phyloP scores from a whole-genome alignment of 2,329 filamentous ascomycete species.

The Ascochyta viciae-villosae region DNA sequence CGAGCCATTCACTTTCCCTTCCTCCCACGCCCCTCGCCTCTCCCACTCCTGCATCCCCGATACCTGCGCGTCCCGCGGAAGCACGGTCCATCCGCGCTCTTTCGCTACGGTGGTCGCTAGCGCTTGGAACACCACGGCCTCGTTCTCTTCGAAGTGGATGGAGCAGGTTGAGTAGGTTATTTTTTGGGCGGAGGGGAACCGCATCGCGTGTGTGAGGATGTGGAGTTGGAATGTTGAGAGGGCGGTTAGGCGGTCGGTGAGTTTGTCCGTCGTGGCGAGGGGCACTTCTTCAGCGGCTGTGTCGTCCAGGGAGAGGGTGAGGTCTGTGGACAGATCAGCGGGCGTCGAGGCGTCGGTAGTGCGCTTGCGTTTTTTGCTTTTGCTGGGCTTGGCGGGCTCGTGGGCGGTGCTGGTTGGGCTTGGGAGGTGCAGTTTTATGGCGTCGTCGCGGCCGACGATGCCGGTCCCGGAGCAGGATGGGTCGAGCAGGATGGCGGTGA shows the following conservation, averaged over 20 bases:
- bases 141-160: slow-evolving; percentile 85
- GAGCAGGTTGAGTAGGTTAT: slow-evolving; percentile 97
- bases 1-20: slow-evolving; percentile 44
- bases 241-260: slow-evolving; percentile 68
- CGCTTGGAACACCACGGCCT: slow-evolving; percentile 78
- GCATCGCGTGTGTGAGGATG: slow-evolving; percentile 83
- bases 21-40: slow-evolving; percentile 62
- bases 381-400: slow-evolving; percentile 7
- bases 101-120: slow-evolving; percentile 72
- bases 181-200: slow-evolving; percentile 70
- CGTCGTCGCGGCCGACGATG: slow-evolving; percentile 89
- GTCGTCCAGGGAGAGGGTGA: slow-evolving; percentile 38
- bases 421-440: slow-evolving; percentile 65
- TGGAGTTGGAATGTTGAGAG: slow-evolving; percentile 83
- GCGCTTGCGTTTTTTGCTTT: slow-evolving; percentile 46
- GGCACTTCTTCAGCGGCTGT: slow-evolving; percentile 49
- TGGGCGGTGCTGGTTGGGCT: not conserved
- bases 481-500: slow-evolving; percentile 85
- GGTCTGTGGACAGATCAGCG: slow-evolving; percentile 12
- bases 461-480: slow-evolving; percentile 96
- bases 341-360: slow-evolving; percentile 9
- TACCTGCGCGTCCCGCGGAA: slow-evolving; percentile 75
- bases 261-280: slow-evolving; percentile 35
- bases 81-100: slow-evolving; percentile 76
- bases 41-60: slow-evolving; percentile 78